These are phyloP conservation scores for Hawksworthiomyces lignivorus DNA, from an alignment of 2,329 filamentous ascomycete species.

Conservation along the genomic window DNA sequence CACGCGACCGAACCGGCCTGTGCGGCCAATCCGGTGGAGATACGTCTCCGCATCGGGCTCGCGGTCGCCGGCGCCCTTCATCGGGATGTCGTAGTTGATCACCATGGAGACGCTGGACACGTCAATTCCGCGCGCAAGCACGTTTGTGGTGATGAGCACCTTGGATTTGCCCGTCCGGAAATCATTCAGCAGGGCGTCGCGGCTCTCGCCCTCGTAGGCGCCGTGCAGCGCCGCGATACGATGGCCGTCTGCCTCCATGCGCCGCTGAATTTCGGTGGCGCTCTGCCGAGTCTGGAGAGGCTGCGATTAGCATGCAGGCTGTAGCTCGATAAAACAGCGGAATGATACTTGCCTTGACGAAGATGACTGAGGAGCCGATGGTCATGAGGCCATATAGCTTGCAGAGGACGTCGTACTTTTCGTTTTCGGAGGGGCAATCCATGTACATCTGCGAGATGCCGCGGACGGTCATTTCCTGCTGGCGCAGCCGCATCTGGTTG, in stretches of 20 bases:
- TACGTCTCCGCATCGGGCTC: constrained; percentile 94
- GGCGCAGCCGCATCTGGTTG: constrained; percentile 78
- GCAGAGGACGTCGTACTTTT: constrained; percentile 83
- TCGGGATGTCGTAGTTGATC: constrained; percentile 89
- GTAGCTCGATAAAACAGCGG: not conserved
- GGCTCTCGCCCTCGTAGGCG: constrained; percentile 73
- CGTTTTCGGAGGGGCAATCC: constrained; percentile 72
- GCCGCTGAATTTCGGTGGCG: constrained; percentile 73
- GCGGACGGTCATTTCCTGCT: constrained; percentile 89
- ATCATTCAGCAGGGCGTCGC: constrained; percentile 75
- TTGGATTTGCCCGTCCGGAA: constrained; percentile 86
- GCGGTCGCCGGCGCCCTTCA: constrained; percentile 65
- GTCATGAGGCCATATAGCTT: constrained; percentile 95
- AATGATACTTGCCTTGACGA: constrained; percentile 64
- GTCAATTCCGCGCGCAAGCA: constrained; percentile 92
- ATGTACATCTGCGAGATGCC: constrained; percentile 98
- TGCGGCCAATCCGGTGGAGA: constrained; percentile 94
- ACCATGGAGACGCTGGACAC: constrained; percentile 90
- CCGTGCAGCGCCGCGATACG: constrained; percentile 86
- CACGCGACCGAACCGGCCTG: constrained; percentile 91
- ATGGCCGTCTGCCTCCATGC: constrained; percentile 85
- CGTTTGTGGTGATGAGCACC: constrained; percentile 96
- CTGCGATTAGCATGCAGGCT: not conserved
- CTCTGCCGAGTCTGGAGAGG: constrained; percentile 66
- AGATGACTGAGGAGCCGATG: constrained; percentile 95